Base-by-base conservation (phyloP, 345 rosid genomes). In the Cardamine occulta region DNA sequence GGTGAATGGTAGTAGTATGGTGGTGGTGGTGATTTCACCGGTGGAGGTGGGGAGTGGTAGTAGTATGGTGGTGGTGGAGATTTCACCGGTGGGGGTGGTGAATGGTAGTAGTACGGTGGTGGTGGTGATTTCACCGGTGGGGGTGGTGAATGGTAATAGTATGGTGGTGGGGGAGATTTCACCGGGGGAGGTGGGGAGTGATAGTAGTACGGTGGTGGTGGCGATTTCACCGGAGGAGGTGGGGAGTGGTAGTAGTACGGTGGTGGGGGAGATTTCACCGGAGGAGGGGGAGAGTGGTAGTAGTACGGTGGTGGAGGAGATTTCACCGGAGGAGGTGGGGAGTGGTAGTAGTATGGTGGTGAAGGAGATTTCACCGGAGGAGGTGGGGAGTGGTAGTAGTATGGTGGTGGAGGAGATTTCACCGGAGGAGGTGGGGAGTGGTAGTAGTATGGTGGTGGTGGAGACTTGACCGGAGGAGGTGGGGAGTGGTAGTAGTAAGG, bases 341-440 rank as follows among this genome's bases (percentile, higher is more conserved):
- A 87, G 0, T 82, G 80, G 34, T 86, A 86, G 19, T 65, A 57
- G 18, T 84, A 82, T 0, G 84, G 83, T 0, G 84, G 83, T 0
- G 85, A 79, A 0, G 82, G 84, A 0, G 84, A 83, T 0, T 67
- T 56, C 0, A 62, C 54, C 0, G 87, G 87, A 0, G 87, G 87
- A 0, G 87, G 86, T 0, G 86, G 87, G 0, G 87, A 80, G 0
- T 74, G 64, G 21, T 84, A 81, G 3, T 84, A 72, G 37, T 84
- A 81, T 0, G 83, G 84, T 0, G 80, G 80, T 0, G 82, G 82
- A 0, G 84, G 81, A 0, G 80, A 80, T 0, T 65, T 56, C 0
- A 59, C 47, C 0, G 87, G 85, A 0, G 88, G 86, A 0, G 89
- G 89, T 7, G 87, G 89, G 0, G 89, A 84, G 0, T 79, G 79